Evolutionary conservation across 2,329 filamentous ascomycete species (phyloP), one percentile per base, ranked within the genome.

Genomic region (Dactylella cylindrospora): DNA sequence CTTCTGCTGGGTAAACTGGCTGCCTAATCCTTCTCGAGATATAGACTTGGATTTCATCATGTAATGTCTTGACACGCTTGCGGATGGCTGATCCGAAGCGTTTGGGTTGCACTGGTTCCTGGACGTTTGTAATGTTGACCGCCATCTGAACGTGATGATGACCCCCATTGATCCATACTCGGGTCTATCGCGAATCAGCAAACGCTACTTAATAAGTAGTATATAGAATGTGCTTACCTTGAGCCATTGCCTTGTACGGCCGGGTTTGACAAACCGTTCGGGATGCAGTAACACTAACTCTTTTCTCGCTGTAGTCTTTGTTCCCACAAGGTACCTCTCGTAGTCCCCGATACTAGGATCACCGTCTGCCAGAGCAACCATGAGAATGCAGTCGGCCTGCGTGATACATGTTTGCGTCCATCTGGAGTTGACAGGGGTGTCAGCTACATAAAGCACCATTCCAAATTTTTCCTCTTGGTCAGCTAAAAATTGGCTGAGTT

Each of bases 401-500:
- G 86, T 86, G 66, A 98, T 96, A 72, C 94, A 98, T 0, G 93
- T 97, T 70, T 96, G 90, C 0, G 94, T 98, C 93, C 93, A 98
- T 0, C 91, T 90, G 1, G 94, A 89, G 69, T 95, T 97, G 68
- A 97, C 93, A 62, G 84, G 95, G 3, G 94, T 98, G 72, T 98
- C 93, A 45, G 91, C 93, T 55, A 98, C 85, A 70, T 98, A 98
- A 5, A 98, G 78, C 1, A 98, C 90, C 68, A 98, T 82, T 0
- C 91, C 90, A 69, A 95, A 97, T 72, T 95, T 95, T 74, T 98
- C 93, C 73, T 98, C 93, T 8, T 98, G 78, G 70, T 98, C 93
- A 1, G 94, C 93, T 43, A 98, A 80, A 70, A 98, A 98, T 67
- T 98, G 91, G 1, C 91, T 89, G 5, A 98, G 77, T 73, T 95